Evolutionary conservation across 768 basidiomycete genomes (phyloP), one percentile per base, ranked within the genome.

Genomic region (Naganishia randhawae): DNA sequence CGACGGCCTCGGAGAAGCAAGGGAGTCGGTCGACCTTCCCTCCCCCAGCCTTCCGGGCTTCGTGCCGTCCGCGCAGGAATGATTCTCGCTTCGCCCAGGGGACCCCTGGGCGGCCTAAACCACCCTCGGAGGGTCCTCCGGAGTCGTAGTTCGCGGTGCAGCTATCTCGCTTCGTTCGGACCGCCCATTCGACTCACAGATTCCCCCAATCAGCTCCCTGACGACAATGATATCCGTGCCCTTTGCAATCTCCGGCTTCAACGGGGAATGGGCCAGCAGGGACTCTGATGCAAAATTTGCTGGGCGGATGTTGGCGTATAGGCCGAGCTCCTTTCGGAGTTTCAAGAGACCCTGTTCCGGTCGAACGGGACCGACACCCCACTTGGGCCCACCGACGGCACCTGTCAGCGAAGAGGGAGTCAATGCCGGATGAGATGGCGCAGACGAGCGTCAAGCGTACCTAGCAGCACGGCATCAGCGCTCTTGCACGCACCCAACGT

Each of bases 231-330:
- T 88, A 80, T 98, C 85, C 10, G 77, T 78, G 52, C 91, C 92
- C 70, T 84, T 84, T 1, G 88, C 95, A 66, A 93, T 83, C 57
- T 88, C 86, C 41, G 89, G 86, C 77, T 89, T 90, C 63, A 99
- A 83, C n/a, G 96, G 96, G 25, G 91, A 91, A 82, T 90, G 85
- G 52, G 85, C 83, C 65, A 99, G 81, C 54, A 99, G 86, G 27
- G 91, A 89, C 54, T 97, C 90, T 9, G 92, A 93, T 0, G 91
- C 92, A 73, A 99, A 92, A 77, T 90, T 91, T 13, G 92, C 91
- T 14, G 96, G 96, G 33, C 96, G 90, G 80, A 99, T 96, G 82
- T 99, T 99, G 78, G 92, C 95, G 82, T 94, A 98, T 54, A 98
- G 86, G 25, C 93, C 95, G 64, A 98, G 88, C 32, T 86, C 86